Conservation (phyloP, 306 rosid species). For the Macrotyloma uniflorum region DNA sequence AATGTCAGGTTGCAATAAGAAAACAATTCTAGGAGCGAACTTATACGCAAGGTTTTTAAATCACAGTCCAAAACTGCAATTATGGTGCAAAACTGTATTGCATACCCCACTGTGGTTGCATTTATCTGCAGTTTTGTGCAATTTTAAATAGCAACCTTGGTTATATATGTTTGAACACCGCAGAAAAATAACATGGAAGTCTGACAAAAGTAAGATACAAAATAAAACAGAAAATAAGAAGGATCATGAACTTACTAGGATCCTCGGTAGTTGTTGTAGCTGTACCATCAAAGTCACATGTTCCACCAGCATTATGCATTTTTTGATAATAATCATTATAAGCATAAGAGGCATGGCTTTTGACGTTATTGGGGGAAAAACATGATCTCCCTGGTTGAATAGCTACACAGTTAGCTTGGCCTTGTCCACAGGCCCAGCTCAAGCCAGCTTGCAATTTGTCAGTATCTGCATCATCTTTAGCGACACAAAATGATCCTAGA, state of each 20-base stretch:
- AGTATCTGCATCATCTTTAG: slow-evolving; percentile 64
- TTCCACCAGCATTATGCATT: slow-evolving; percentile 73
- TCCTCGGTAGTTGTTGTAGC: slow-evolving; percentile 60
- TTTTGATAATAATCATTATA: slow-evolving; percentile 74
- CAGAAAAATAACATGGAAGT: neutral
- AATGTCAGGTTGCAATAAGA: neutral
- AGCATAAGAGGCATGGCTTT: slow-evolving; percentile 64
- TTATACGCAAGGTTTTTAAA: neutral
- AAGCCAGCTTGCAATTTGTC: slow-evolving; percentile 79
- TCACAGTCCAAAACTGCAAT: neutral
- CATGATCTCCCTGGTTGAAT: slow-evolving; percentile 78
- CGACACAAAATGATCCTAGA: slow-evolving; percentile 74
- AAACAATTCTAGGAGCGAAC: neutral
- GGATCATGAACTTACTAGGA: slow-evolving; percentile 72
- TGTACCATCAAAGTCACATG: slow-evolving; percentile 86
- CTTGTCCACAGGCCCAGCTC: slow-evolving; percentile 95
- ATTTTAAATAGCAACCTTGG: neutral
- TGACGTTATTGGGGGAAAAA: slow-evolving; percentile 63
- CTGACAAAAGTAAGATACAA: neutral
- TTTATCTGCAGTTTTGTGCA: neutral
- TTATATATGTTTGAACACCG: neutral
- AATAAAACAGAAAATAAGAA: slow-evolving; percentile 12
- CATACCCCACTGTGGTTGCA: neutral
- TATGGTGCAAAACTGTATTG: neutral
- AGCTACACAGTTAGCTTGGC: slow-evolving; percentile 75